Conservation (phyloP, 345 rosid species). For the Eutrema yunnanense region DNA sequence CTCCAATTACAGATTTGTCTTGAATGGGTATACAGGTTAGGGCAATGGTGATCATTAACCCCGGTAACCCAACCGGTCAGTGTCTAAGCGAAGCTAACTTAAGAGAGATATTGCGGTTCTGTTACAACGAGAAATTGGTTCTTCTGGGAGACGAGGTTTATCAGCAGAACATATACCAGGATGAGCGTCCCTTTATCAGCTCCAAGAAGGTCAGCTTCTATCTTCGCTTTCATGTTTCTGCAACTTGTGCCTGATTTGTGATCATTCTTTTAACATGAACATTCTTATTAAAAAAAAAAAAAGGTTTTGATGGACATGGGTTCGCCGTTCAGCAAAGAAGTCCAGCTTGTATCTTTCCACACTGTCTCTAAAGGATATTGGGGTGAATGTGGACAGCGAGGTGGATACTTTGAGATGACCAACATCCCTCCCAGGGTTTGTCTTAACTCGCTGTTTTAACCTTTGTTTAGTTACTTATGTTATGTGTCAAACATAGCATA, state of each 20-base stretch:
- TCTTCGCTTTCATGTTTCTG: background rate
- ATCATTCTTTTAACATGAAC: constrained; percentile 1
- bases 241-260: background rate
- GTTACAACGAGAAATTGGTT: constrained; percentile 70
- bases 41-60: constrained; percentile 99
- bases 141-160: constrained; percentile 97
- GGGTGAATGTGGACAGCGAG: constrained; percentile 99
- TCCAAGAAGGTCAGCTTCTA: constrained; percentile 59
- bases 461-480: background rate
- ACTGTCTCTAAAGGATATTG: constrained; percentile 97
- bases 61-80: constrained; percentile 99
- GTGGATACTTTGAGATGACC: constrained; percentile 99
- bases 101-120: constrained; percentile 71
- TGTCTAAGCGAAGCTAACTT: constrained; percentile 91
- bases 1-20: background rate
- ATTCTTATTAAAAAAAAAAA: background rate
- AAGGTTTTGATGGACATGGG: constrained; percentile 96
- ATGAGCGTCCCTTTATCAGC: constrained; percentile 92
- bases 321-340: constrained; percentile 66
- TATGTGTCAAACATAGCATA: background rate
- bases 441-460: background rate
- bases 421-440: constrained; percentile 87
- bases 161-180: constrained; percentile 97
- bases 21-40: constrained; percentile 48
- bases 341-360: constrained; percentile 96